Conservation (phyloP, 176 grass and related monocot genomes). For the Avena insularis region DNA sequence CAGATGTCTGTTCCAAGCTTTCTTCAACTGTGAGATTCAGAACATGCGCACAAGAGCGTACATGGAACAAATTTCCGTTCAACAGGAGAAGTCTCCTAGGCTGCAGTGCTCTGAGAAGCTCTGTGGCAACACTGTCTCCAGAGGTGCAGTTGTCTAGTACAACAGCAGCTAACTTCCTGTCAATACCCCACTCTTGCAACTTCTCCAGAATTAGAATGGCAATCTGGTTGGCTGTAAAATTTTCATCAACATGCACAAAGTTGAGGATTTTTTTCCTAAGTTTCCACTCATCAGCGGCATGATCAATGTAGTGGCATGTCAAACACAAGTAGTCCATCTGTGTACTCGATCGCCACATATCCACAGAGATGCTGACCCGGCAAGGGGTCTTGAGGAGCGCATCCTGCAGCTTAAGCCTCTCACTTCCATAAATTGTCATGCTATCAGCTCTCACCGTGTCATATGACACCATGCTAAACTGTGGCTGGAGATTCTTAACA, state of each 20-base stretch:
- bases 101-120: constrained; percentile 74
- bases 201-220: constrained; percentile 73
- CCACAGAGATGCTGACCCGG: constrained; percentile 82
- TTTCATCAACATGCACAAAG: constrained; percentile 71
- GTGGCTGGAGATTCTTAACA: constrained; percentile 89
- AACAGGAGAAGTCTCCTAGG: constrained; percentile 68
- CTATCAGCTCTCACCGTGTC: constrained; percentile 84
- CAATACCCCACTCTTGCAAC: constrained; percentile 78
- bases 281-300: constrained; percentile 79
- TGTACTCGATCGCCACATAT: constrained; percentile 82
- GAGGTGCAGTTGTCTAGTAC: constrained; percentile 76
- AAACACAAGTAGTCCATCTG: constrained; percentile 83
- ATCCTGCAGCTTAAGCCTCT: constrained; percentile 77
- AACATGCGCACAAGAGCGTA: constrained; percentile 75
- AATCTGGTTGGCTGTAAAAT: constrained; percentile 57
- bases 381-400: constrained; percentile 59
- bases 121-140: constrained; percentile 68
- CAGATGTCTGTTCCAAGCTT: constrained; percentile 72
- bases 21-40: constrained; percentile 86
- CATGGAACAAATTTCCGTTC: constrained; percentile 76
- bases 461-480: constrained; percentile 83
- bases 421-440: constrained; percentile 84
- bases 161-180: constrained; percentile 70
- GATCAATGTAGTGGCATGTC: constrained; percentile 89
- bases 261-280: constrained; percentile 91